Evolutionary conservation across 805 yeast species (phyloP).

Genomic region (Candida jianshihensis): DNA sequence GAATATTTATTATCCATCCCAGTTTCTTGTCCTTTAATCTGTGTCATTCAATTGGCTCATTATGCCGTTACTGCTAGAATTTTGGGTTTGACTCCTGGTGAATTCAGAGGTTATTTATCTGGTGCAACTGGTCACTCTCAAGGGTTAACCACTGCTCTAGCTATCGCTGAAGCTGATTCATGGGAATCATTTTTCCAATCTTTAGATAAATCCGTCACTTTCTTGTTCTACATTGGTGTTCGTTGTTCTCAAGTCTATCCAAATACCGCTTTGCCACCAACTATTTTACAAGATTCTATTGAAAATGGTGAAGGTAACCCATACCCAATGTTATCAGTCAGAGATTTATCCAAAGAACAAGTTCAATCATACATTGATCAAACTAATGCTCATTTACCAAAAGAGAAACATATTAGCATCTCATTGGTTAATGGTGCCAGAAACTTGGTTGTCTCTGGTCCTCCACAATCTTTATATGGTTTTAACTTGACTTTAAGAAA

Average conservation of each 20-base stretch:
- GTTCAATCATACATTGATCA: constrained; percentile 72
- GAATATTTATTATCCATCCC: constrained; percentile 89
- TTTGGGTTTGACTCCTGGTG: constrained; percentile 85
- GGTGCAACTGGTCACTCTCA: constrained; percentile 90
- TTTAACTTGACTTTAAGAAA: constrained; percentile 86
- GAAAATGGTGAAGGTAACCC: constrained; percentile 96
- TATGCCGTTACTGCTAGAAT: constrained; percentile 82
- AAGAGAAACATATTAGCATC: constrained; percentile 82
- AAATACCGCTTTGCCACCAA: constrained; percentile 88
- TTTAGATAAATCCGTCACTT: constrained; percentile 71
- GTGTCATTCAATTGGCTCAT: constrained; percentile 92
- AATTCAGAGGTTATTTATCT: constrained; percentile 57
- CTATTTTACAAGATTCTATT: constrained; percentile 84
- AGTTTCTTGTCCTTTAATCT: constrained; percentile 93
- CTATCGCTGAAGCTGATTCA: constrained; percentile 71
- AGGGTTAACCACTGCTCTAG: constrained; percentile 89
- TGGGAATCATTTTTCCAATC: constrained; percentile 79
- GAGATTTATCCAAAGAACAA: constrained; percentile 77
- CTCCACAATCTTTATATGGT: constrained; percentile 97
- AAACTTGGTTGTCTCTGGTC: constrained; percentile 93
- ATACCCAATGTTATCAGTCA: constrained; percentile 92
- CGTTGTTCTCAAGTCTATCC: constrained; percentile 89
- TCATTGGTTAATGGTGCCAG: constrained; percentile 94
- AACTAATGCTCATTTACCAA: constrained; percentile 91
- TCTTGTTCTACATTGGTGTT: constrained; percentile 89